phyloP scores from a whole-genome alignment of 1,284 basidiomycete genomes.

The Heterobasidion parviporum region DNA sequence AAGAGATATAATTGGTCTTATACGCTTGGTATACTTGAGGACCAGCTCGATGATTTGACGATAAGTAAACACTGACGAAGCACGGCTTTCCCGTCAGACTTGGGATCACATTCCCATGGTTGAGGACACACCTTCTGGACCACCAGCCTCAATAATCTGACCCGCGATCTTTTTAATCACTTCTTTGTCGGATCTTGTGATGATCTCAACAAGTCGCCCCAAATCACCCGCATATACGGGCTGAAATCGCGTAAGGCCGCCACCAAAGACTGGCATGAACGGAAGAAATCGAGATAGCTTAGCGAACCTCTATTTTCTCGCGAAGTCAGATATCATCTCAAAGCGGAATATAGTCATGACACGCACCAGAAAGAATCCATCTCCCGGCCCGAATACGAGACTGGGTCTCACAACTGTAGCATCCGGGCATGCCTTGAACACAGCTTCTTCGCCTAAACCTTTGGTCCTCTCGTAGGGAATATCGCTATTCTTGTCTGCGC shows the following conservation, averaged over 20 bases:
- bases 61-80: conserved; percentile 51
- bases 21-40: conserved; percentile 40
- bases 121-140: conserved; percentile 46
- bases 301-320: conserved; percentile 43
- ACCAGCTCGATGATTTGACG: conserved; percentile 57
- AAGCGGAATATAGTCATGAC: neutral
- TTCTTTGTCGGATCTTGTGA: conserved; percentile 37
- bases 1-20: conserved; percentile 49
- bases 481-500: conserved; percentile 38
- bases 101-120: neutral
- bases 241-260: conserved; percentile 59
- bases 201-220: conserved; percentile 49
- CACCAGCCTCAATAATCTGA: conserved; percentile 60
- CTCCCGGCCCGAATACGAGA: conserved; percentile 65
- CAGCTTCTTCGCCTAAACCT: conserved; percentile 49
- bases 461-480: conserved; percentile 56
- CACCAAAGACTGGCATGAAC: conserved; percentile 64
- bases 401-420: conserved; percentile 62
- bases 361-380: conserved; percentile 62
- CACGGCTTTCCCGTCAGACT: neutral
- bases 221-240: conserved; percentile 65
- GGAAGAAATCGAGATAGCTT: conserved; percentile 50
- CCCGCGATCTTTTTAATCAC: conserved; percentile 35
- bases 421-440: conserved; percentile 35
- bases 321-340: conserved; percentile 5